These are phyloP conservation scores for Xanthoconium stramineum DNA, from an alignment of 768 basidiomycete genomes.

Conservation along the genomic window DNA sequence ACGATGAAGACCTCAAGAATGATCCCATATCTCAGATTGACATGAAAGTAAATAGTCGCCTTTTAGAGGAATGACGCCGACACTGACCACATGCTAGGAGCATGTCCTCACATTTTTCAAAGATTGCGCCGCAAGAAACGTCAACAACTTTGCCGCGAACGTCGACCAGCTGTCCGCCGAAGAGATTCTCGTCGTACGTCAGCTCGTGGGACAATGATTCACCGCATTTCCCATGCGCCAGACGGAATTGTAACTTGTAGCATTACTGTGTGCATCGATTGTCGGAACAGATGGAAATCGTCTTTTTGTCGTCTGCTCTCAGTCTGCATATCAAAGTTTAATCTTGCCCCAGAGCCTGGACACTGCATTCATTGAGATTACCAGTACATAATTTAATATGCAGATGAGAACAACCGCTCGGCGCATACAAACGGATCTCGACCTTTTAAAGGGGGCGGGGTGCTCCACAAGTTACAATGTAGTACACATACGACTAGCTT, in stretches of 20 bases:
- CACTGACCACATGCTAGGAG: conserved; percentile 38
- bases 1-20: conserved; percentile 84
- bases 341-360: not conserved
- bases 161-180: conserved; percentile 68
- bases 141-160: conserved; percentile 56
- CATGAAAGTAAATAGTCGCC: conserved; percentile 48
- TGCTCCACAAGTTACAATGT: not conserved
- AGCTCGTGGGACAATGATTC: conserved; percentile 37
- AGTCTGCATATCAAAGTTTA: not conserved
- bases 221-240: not conserved
- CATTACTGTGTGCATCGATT: conserved; percentile 11
- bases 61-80: not conserved
- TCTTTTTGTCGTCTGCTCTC: not conserved
- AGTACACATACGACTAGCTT: not conserved
- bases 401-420: too few relatives aligned
- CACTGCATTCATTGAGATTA: too few relatives aligned
- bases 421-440: too few relatives aligned
- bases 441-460: too few relatives aligned
- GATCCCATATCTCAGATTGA: conserved; percentile 89
- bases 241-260: conserved; percentile 7
- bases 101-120: conserved; percentile 69
- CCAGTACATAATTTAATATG: too few relatives aligned
- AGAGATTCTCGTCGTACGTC: conserved; percentile 64
- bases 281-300: not conserved
- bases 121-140: conserved; percentile 63